These are phyloP conservation scores for Protea cynaroides DNA, from an alignment of 164 flowering plant genomes.

Conservation along the genomic window DNA sequence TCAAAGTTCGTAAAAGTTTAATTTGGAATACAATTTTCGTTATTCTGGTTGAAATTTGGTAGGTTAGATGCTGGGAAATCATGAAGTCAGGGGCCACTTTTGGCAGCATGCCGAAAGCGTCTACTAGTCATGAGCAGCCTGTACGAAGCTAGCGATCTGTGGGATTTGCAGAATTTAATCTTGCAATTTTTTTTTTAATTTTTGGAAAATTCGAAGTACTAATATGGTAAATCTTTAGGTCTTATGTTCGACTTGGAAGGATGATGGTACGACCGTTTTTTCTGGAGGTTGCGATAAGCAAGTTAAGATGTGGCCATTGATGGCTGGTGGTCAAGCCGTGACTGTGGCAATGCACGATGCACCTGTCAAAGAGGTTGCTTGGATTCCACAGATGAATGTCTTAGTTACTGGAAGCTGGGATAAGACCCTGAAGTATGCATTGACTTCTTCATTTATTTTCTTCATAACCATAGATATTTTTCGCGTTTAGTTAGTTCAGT, in stretches of 20 bases:
- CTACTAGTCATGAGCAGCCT: conserved; percentile 87
- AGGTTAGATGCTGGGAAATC: conserved; percentile 98
- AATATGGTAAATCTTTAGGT: conserved; percentile 38
- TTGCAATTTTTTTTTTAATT: background rate
- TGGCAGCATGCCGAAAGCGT: conserved; percentile 67
- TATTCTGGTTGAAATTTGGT: background rate
- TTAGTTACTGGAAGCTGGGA: conserved; percentile 95
- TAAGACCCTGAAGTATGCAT: conserved; percentile 62
- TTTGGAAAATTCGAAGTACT: background rate
- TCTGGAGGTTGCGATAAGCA: conserved; percentile 99
- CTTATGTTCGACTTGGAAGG: conserved; percentile 95
- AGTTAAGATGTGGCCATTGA: conserved; percentile 93
- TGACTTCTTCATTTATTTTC: background rate
- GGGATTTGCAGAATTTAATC: background rate
- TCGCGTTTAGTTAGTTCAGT: no score
- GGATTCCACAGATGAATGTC: conserved; percentile 89
- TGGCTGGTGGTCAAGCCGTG: conserved; percentile 72
- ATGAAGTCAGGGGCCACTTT: conserved; percentile 31
- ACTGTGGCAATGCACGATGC: conserved; percentile 95
- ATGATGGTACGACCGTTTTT: conserved; percentile 94
- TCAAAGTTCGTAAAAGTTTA: no score
- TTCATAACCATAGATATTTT: no score
- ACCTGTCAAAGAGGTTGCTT: conserved; percentile 82
- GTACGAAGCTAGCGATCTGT: conserved; percentile 28
- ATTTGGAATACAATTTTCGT: no score